These are phyloP conservation scores for Colletotrichum viniferum DNA, from an alignment of 2,329 filamentous ascomycete genomes.

Conservation along the genomic window DNA sequence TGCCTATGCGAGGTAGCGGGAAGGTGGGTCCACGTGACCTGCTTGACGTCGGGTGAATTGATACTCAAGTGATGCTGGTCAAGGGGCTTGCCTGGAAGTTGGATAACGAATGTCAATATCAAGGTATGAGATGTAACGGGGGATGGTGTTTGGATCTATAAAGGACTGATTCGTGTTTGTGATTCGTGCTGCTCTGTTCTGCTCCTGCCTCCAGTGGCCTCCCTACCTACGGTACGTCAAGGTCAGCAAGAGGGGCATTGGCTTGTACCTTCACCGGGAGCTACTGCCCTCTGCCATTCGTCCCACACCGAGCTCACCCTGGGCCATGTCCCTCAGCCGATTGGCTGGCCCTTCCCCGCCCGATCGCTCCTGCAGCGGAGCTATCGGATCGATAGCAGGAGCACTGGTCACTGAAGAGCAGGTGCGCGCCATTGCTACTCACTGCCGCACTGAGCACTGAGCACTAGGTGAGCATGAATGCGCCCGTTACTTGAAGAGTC, in stretches of 20 bases:
- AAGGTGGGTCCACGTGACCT: conserved; percentile 12
- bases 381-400: conserved; percentile 8
- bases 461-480: too few relatives aligned
- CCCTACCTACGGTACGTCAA: background rate
- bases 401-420: background rate
- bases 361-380: conserved; percentile 9
- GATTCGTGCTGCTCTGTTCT: background rate
- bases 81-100: background rate
- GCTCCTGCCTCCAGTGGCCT: background rate
- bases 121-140: background rate
- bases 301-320: background rate
- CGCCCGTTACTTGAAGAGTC: background rate
- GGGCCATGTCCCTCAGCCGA: background rate
- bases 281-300: background rate
- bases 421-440: background rate
- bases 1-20: background rate
- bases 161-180: background rate
- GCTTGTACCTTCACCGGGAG: background rate
- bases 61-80: background rate
- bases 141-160: background rate
- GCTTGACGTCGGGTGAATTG: background rate
- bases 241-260: background rate
- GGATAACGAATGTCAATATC: background rate
- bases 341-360: background rate
- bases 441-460: background rate